A percentile compares a stretch with the other conserved stretches of the same genome.
Evolutionary conservation across 164 flowering plant genomes (phyloP).

Genomic region (Akebia trifoliata): DNA sequence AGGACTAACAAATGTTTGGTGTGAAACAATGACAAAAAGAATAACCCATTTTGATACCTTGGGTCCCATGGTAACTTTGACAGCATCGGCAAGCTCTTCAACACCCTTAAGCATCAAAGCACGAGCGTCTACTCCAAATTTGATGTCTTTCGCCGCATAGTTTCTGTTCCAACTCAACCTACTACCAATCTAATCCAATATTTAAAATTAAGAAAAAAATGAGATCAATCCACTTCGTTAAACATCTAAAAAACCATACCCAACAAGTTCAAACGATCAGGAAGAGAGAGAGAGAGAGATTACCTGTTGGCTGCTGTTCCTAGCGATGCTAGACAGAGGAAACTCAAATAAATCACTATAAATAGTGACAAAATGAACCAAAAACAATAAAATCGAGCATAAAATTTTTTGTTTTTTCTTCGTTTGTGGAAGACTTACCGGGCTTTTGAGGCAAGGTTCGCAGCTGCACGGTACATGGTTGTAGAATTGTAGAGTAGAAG

Average conservation of each 20-base stretch:
- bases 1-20: too few species aligned
- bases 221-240: too few species aligned
- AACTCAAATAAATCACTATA: slow-evolving; percentile 26
- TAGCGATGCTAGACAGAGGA: slow-evolving; percentile 19
- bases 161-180: slow-evolving; percentile 76
- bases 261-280: background rate
- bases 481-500: background rate
- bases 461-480: slow-evolving; percentile 27
- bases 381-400: slow-evolving; percentile 5
- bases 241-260: background rate
- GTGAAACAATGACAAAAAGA: too few species aligned
- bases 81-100: slow-evolving; percentile 92
- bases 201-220: background rate
- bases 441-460: slow-evolving; percentile 28
- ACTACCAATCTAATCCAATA: slow-evolving; percentile 46
- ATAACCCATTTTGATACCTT: slow-evolving; percentile 30
- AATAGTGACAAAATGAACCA: background rate
- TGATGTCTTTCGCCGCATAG: slow-evolving; percentile 89
- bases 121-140: slow-evolving; percentile 84
- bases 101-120: slow-evolving; percentile 89
- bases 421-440: slow-evolving; percentile 6
- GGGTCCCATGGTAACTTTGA: slow-evolving; percentile 94
- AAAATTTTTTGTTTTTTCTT: background rate
- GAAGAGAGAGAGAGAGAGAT: too few species aligned
- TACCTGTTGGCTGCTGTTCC: slow-evolving; percentile 21